Evolutionary conservation across 2,329 filamentous ascomycete genomes (phyloP).

Genomic region (Clonostachys chloroleuca): DNA sequence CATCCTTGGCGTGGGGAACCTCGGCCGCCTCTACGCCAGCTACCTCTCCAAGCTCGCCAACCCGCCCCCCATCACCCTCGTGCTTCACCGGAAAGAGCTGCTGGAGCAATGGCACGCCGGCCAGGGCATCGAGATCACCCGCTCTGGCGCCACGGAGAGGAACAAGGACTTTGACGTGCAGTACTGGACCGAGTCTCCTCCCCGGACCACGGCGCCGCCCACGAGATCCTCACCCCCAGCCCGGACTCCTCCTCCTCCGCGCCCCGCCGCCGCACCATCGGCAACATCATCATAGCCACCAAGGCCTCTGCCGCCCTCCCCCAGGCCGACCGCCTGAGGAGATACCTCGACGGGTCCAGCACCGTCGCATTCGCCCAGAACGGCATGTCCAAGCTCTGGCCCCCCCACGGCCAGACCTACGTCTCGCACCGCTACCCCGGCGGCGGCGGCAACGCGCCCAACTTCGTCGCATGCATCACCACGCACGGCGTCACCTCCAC

Average conservation of each 20-base stretch:
- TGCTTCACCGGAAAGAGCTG: slow-evolving; percentile 61
- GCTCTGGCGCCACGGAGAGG: slow-evolving; percentile 19
- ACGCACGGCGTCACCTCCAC: slow-evolving; percentile 51
- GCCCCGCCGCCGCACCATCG: slow-evolving; percentile 34
- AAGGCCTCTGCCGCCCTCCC: slow-evolving; percentile 68
- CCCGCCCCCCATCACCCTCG: slow-evolving; percentile 71
- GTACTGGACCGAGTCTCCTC: slow-evolving; percentile 39
- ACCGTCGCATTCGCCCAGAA: slow-evolving; percentile 85
- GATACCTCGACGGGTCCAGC: slow-evolving; percentile 59
- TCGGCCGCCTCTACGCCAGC: slow-evolving; percentile 76
- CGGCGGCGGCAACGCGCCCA: slow-evolving; percentile 37
- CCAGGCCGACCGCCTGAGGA: slow-evolving; percentile 52
- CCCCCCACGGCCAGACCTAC: slow-evolving; percentile 42
- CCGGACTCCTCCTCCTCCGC: not conserved
- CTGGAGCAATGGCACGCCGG: slow-evolving; percentile 39
- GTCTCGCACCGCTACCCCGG: slow-evolving; percentile 27
- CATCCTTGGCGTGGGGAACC: slow-evolving; percentile 75
- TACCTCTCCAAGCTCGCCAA: slow-evolving; percentile 55
- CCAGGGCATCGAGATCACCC: slow-evolving; percentile 39
- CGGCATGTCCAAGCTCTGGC: slow-evolving; percentile 70
- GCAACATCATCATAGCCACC: slow-evolving; percentile 72
- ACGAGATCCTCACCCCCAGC: slow-evolving; percentile 30
- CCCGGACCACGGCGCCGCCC: slow-evolving; percentile 23
- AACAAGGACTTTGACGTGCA: slow-evolving; percentile 42
- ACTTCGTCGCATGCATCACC: slow-evolving; percentile 66